These are phyloP conservation scores for Suillus plorans DNA, from an alignment of 768 basidiomycete genomes.

Conservation along the genomic window DNA sequence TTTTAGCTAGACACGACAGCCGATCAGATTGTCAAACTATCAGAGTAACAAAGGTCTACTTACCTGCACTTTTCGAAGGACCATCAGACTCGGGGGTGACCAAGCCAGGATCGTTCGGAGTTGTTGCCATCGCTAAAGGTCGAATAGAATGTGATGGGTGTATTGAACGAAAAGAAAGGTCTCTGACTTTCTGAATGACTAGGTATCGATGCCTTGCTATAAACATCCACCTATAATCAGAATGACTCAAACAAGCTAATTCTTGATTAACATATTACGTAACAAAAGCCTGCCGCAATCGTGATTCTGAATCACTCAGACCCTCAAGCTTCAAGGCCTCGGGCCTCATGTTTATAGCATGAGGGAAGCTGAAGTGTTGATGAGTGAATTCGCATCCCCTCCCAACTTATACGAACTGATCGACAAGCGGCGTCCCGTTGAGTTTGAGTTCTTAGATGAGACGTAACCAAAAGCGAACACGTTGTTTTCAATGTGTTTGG, in stretches of 20 bases:
- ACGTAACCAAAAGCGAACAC: neutral
- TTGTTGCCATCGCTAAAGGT: slow-evolving; percentile 2
- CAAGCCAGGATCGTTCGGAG: slow-evolving; percentile 4
- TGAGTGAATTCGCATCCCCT: neutral
- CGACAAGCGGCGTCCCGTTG: neutral
- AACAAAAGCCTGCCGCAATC: neutral
- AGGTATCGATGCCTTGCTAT: slow-evolving; percentile 22
- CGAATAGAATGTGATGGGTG: neutral
- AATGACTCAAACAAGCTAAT: slow-evolving; percentile 10
- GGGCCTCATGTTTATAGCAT: no score
- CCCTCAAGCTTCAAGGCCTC: no score
- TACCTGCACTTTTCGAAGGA: slow-evolving; percentile 43
- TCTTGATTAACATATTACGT: slow-evolving; percentile 4
- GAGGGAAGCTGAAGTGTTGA: neutral
- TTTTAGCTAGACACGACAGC: slow-evolving; percentile 56
- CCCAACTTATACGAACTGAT: neutral
- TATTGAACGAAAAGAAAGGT: slow-evolving; percentile 1
- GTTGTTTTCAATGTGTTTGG: neutral
- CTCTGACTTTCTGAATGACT: slow-evolving; percentile 2
- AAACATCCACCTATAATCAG: slow-evolving; percentile 20
- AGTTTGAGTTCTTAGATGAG: neutral
- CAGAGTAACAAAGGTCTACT: slow-evolving; percentile 10
- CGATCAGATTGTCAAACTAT: slow-evolving; percentile 5
- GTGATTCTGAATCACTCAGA: neutral
- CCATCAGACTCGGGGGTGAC: slow-evolving; percentile 6